phyloP scores from a whole-genome alignment of 306 rosid species.

The Corylus avellana region DNA sequence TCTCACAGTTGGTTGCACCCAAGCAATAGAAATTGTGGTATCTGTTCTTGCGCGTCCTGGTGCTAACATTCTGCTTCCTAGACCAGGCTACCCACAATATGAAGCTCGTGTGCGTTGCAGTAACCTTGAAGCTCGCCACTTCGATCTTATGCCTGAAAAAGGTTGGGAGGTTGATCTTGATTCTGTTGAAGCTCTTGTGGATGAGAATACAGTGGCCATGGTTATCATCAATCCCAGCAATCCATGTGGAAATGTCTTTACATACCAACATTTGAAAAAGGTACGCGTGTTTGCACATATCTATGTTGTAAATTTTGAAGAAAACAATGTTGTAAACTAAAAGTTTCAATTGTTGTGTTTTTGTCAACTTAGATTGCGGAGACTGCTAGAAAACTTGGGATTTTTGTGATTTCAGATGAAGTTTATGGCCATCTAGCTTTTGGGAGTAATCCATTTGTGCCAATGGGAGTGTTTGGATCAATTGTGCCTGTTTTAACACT shows the following conservation, averaged over 20 bases:
- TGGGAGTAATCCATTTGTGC: slow-evolving; percentile 61
- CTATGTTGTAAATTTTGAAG: background rate
- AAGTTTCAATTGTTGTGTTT: background rate
- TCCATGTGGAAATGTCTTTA: slow-evolving; percentile 69
- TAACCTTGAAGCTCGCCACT: slow-evolving; percentile 59
- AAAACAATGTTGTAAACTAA: background rate
- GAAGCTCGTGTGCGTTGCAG: slow-evolving; percentile 42
- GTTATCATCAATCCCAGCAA: slow-evolving; percentile 65
- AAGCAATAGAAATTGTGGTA: slow-evolving; percentile 58
- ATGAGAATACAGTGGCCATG: slow-evolving; percentile 62
- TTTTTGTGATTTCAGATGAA: slow-evolving; percentile 61
- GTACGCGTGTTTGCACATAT: slow-evolving; percentile 13
- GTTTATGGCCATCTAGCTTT: slow-evolving; percentile 54
- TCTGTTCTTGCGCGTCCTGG: slow-evolving; percentile 60
- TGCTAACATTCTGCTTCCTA: slow-evolving; percentile 70
- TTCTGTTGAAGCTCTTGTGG: slow-evolving; percentile 53
- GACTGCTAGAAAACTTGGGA: slow-evolving; percentile 58
- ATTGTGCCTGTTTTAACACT: slow-evolving; percentile 57
- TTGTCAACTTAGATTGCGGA: slow-evolving; percentile 50
- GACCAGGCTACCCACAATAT: slow-evolving; percentile 68
- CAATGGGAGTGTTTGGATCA: slow-evolving; percentile 60
- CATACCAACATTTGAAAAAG: slow-evolving; percentile 55
- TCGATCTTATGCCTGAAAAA: slow-evolving; percentile 54
- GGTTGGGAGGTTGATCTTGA: slow-evolving; percentile 70
- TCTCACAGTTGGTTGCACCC: slow-evolving; percentile 61